phyloP scores from a whole-genome alignment of 2,329 filamentous ascomycete genomes.

The Fusarium nygamai region DNA sequence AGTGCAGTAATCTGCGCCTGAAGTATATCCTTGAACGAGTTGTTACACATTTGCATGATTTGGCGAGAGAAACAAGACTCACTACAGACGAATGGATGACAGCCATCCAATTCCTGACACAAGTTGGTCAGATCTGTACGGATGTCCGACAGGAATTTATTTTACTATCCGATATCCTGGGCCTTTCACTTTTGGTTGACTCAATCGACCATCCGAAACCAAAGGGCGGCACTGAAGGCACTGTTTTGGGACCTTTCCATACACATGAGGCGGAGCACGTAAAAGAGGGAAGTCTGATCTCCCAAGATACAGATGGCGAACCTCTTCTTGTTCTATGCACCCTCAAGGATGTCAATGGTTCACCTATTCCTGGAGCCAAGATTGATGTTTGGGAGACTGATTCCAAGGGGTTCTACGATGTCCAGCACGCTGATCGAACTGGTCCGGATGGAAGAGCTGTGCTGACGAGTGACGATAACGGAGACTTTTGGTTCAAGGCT shows the following conservation, averaged over 20 bases:
- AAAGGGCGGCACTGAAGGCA: constrained; percentile 73
- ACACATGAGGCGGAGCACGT: constrained; percentile 72
- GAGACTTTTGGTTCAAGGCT: constrained; percentile 78
- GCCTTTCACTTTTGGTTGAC: constrained; percentile 79
- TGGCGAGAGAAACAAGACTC: constrained; percentile 77
- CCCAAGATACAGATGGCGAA: constrained; percentile 71
- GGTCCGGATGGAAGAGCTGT: constrained; percentile 48
- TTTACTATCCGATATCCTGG: constrained; percentile 78
- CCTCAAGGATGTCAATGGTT: constrained; percentile 68
- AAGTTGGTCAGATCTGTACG: constrained; percentile 73
- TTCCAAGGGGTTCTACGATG: constrained; percentile 77
- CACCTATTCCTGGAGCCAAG: constrained; percentile 69
- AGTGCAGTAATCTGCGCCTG: constrained; percentile 67
- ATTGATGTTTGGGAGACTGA: constrained; percentile 86
- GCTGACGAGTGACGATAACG: constrained; percentile 42
- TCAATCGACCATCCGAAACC: constrained; percentile 82
- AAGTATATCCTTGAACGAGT: constrained; percentile 76
- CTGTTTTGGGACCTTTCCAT: constrained; percentile 84
- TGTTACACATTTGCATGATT: constrained; percentile 79
- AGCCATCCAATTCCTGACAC: constrained; percentile 73
- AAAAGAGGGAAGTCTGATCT: constrained; percentile 65
- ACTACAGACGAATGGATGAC: constrained; percentile 79
- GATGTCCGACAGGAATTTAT: constrained; percentile 82
- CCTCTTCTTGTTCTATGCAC: constrained; percentile 74
- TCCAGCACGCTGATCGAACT: constrained; percentile 71